Base-by-base conservation (phyloP, 805 yeast species). In the Saccharomycopsis fodiens region DNA sequence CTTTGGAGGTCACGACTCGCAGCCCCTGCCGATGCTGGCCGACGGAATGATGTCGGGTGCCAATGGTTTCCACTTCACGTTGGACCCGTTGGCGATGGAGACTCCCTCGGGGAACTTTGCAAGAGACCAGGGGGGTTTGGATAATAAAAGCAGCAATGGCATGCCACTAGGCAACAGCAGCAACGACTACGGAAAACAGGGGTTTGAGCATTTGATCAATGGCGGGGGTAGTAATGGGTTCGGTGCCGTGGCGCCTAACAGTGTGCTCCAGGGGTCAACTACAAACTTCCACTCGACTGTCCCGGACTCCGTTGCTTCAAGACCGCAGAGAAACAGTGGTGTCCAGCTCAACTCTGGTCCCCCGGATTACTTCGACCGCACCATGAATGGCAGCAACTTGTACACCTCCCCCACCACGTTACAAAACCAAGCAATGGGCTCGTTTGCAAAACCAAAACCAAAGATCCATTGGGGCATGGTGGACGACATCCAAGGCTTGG, bases 21-120 rank as follows among this genome's bases (percentile, higher is more conserved):
- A 25, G 29, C 29, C 29, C 10, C 29, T 25, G 23, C 23, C 23
- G 39, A 23, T 6, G 35, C 10, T 10, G 10, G 15, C 8, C 15
- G 36, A 32, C 15, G 22, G 31, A 20, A n/a, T 32, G 20, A 32
- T 32, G 21, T 5, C n/a, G 16, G 22, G 15, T 10, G 16, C 22
- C 19, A 41, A 55, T 37, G 53, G 56, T n/a, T 62, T 61, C 44
- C 54, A 59, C 22, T 73, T 73, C 48, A 57, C 68, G 39, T 60
- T 72, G 23, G 74, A 71, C 48, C 74, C 76, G 2, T 56, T 72
- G 47, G 75, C 75, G 0, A 66, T 69, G 47, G 79, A 73, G 43
- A 76, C 73, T 4, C 66, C 70, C 10, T 38, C 45, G 1, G 50
- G 44, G 2, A 39, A 25, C 29, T 25, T 25, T 7, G 29, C 20